These are phyloP conservation scores for Elsinoe australis DNA, from an alignment of 2,329 filamentous ascomycete species.

Conservation along the genomic window DNA sequence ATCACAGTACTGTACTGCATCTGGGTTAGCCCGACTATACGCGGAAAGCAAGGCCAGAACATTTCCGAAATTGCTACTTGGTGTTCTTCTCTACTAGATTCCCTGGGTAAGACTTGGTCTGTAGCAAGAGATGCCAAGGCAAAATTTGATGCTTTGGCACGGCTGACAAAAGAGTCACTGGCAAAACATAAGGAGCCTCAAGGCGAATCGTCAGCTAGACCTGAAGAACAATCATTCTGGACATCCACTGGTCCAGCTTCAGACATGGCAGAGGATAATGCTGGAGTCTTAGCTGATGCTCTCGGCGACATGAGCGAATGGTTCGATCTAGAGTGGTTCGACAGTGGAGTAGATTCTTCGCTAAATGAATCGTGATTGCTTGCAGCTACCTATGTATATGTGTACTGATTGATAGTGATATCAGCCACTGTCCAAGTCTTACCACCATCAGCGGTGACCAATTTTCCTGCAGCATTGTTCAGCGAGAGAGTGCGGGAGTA, in stretches of 20 bases:
- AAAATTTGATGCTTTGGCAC: neutral
- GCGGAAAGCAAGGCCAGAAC: neutral
- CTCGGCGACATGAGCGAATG: neutral
- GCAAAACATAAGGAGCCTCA: neutral
- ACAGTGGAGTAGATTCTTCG: too few species aligned
- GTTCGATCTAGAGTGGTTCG: neutral
- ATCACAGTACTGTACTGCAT: neutral
- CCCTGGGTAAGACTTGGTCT: neutral
- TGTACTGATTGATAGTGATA: conserved; percentile 1
- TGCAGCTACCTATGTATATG: neutral
- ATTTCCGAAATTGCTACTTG: neutral
- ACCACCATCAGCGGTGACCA: conserved; percentile 34
- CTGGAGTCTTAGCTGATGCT: neutral
- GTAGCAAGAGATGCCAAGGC: neutral
- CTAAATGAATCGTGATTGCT: neutral
- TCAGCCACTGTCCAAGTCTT: conserved; percentile 37
- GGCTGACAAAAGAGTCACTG: neutral
- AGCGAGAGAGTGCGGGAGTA: conserved; percentile 4
- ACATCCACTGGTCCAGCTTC: neutral
- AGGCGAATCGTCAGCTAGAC: neutral
- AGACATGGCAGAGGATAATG: neutral
- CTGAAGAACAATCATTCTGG: neutral
- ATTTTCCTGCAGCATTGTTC: neutral
- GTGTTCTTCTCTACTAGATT: neutral
- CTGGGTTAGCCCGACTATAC: neutral